Evolutionary conservation across 1,284 basidiomycete species (phyloP).

Genomic region (Microbotryum lychnidis-dioicae): DNA sequence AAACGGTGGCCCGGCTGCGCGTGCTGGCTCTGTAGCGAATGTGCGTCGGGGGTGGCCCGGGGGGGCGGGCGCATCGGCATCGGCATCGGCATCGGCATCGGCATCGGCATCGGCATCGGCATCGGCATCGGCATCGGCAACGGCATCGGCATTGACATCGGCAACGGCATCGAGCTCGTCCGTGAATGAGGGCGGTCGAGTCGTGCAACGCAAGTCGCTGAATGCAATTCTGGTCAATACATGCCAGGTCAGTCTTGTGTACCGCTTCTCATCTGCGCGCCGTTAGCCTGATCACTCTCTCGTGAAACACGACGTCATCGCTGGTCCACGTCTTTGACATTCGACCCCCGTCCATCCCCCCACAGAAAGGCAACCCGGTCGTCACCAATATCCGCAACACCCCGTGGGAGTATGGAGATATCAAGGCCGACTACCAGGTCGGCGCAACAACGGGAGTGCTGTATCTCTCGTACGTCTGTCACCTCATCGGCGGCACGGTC

Average conservation of each 20-base stretch:
- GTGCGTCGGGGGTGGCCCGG: no score
- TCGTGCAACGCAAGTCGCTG: slow-evolving; percentile 21
- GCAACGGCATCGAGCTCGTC: no score
- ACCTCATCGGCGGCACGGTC: neutral
- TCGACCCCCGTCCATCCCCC: neutral
- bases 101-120: no score
- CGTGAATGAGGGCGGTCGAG: slow-evolving; percentile 1
- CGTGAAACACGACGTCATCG: neutral
- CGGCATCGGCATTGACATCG: no score
- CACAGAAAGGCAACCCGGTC: slow-evolving; percentile 76
- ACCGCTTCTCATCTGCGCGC: neutral
- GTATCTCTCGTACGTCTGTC: slow-evolving; percentile 64
- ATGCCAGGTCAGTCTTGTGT: slow-evolving; percentile 48
- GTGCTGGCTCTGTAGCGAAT: no score
- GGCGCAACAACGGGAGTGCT: slow-evolving; percentile 88
- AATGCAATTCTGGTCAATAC: slow-evolving; percentile 61
- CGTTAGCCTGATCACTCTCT: neutral
- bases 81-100: no score
- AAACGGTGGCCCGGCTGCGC: no score
- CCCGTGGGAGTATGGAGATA: slow-evolving; percentile 89
- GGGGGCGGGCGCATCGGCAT: no score
- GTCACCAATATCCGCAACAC: slow-evolving; percentile 77
- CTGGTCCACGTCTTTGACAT: neutral
- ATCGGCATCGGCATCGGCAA: no score
- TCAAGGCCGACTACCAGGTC: slow-evolving; percentile 89